Base-by-base conservation (phyloP, 805 yeast genomes). In the Brettanomyces sp. region DNA sequence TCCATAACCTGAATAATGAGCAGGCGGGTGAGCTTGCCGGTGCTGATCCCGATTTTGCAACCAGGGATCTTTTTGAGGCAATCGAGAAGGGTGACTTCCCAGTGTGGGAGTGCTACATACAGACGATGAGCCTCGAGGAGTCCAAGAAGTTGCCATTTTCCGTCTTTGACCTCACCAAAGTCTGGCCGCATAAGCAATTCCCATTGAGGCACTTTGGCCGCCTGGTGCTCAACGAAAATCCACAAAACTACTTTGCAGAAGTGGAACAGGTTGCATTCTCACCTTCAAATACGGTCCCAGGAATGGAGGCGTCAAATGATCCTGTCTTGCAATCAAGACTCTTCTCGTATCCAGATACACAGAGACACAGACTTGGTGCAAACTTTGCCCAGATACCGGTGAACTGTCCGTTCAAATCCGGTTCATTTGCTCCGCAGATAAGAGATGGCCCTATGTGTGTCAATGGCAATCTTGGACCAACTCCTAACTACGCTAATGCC, bases 331-430 rank as follows among this genome's bases (percentile, higher is more conserved):
- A 85, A 64, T 77, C 89, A 9, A 77, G 95, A 67, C 70, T 85
- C 57, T 85, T 82, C 64, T 82, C 91, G 1, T 85, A 85, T 68
- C 81, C 90, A 45, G 95, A 85, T 65, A 85, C 95, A 28, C 91
- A 84, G 61, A 81, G 95, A 64, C 84, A 85, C 69, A 76, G 95
- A 67, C 68, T 85, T 60, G 86, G 86, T 44, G 72, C 79, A 36
- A 85, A 87, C 69, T 87, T 82, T 66, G 74, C 76, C 42, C 91
- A 85, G 66, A 82, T 87, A 47, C 96, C 96, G n/a, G 89, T 85
- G 56, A 87, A 87, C 64, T 84, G 95, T 65, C 95, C 96, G 47
- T 68, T 74, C 50, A 79, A 76, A 24, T 65, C 74, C 3, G 63
- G 63, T 18, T 69, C 73, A 8, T 77, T 74, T 62, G 74, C 76